Evolutionary conservation across 2,329 filamentous ascomycete genomes (phyloP).

Genomic region (Annulohypoxylon truncatum): DNA sequence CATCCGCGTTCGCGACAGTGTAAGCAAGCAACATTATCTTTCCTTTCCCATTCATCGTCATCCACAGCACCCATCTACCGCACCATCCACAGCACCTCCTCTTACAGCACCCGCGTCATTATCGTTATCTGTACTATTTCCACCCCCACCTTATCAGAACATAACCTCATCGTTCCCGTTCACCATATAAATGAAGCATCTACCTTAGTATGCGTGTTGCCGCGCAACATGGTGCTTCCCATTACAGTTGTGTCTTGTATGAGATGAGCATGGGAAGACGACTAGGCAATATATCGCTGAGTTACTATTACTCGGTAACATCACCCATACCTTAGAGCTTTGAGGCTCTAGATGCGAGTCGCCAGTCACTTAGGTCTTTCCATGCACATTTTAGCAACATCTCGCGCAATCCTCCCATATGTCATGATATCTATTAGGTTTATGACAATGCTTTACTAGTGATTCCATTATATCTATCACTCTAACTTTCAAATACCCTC

Average conservation of each 20-base stretch:
- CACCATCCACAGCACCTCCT: neutral
- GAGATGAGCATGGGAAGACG: neutral
- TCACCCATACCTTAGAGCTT: neutral
- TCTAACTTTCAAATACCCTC: neutral
- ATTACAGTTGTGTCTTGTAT: neutral
- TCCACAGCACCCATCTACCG: neutral
- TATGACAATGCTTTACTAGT: neutral
- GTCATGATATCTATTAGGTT: neutral
- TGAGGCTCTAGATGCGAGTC: neutral
- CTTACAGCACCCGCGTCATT: constrained; percentile 7
- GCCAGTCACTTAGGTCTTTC: neutral
- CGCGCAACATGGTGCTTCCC: neutral
- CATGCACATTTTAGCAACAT: neutral
- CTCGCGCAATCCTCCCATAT: constrained; percentile 5
- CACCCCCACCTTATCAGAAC: neutral
- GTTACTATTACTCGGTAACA: neutral
- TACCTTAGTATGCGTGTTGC: constrained; percentile 4
- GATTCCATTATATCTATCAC: neutral
- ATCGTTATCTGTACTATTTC: constrained; percentile 12
- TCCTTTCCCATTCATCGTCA: neutral
- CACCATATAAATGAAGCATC: neutral
- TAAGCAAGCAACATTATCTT: constrained; percentile 62
- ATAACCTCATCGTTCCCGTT: neutral
- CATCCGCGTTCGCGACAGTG: constrained; percentile 81
- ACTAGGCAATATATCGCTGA: neutral